Evolutionary conservation across 768 basidiomycete genomes (phyloP), one percentile per base, ranked within the genome.

Genomic region (Crepidotus variabilis): DNA sequence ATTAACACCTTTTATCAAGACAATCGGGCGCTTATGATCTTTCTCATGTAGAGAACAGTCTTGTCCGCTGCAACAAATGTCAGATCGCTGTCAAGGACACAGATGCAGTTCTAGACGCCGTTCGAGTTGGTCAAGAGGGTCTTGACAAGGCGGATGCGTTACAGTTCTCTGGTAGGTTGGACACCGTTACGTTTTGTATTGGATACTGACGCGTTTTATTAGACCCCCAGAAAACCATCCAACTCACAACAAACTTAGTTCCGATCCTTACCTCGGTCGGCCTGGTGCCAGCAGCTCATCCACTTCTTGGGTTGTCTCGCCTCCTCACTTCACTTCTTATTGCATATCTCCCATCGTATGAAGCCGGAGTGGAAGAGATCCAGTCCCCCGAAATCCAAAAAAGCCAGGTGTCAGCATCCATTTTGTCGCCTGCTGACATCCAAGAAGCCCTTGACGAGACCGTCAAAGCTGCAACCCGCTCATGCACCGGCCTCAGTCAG

Each of bases 271-370:
- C 70, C 1, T 83, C 84, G 0, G 80, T 79, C 1, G 79, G 81
- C 1, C 64, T 90, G 7, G 78, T 86, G 0, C 81, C 86, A 0
- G 81, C 87, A 0, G 78, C 86, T 0, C 86, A 96, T 62, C 95
- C 94, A 1, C 80, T 92, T 13, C 81, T 93, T 11, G 86, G 84
- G 0, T 73, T 95, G 2, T 73, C 80, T 2, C 84, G 89, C n/a
- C 80, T 93, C 13, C 83, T 87, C 59, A 81, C 84, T 48, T 80
- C 84, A 9, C 79, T 94, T 22, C 80, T 89, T 20, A 78, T 92
- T 36, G 67, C 77, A 1, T 71, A 78, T 5, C 72, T 88, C 2
- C 59, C 62, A 1, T 62, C 63, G 13, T 32, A 57, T 6, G 63
- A 60, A n/a, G 10, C 57, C 0, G 39, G 43, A 11, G 52, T 67